Evolutionary conservation across 306 rosid genomes (phyloP).

Genomic region (Boehmeria nivea): DNA sequence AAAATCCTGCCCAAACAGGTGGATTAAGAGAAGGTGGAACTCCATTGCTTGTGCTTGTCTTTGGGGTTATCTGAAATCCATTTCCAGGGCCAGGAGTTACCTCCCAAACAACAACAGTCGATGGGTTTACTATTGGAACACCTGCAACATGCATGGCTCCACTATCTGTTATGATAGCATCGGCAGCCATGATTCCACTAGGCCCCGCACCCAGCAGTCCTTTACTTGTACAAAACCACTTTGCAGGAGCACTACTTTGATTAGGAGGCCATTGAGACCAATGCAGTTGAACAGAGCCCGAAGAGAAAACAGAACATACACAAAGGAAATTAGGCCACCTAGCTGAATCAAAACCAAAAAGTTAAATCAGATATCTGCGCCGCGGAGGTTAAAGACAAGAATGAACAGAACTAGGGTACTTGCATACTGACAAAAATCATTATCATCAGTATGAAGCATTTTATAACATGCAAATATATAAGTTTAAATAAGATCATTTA

Average conservation of each 20-base stretch:
- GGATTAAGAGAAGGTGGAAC: conserved; percentile 67
- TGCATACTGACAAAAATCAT: background rate
- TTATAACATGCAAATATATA: no score
- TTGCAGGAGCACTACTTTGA: conserved; percentile 57
- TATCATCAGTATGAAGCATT: background rate
- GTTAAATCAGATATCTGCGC: background rate
- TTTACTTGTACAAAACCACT: conserved; percentile 96
- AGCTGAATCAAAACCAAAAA: conserved; percentile 53
- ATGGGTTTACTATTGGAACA: conserved; percentile 95
- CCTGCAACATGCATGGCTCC: conserved; percentile 99
- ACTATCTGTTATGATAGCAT: conserved; percentile 90
- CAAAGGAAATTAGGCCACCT: conserved; percentile 98
- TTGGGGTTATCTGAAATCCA: conserved; percentile 79
- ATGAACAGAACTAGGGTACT: no score
- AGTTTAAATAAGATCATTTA: no score
- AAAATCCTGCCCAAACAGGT: conserved; percentile 83
- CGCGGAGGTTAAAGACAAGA: no score
- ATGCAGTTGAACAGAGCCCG: conserved; percentile 95
- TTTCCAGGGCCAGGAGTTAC: conserved; percentile 97
- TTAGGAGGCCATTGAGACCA: conserved; percentile 98
- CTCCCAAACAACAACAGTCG: conserved; percentile 99
- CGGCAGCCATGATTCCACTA: conserved; percentile 99
- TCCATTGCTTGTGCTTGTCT: conserved; percentile 58
- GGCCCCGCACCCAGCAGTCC: conserved; percentile 98
- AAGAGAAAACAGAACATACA: conserved; percentile 91